These are phyloP conservation scores for Backusella mclennaniae DNA, from an alignment of 192 early-diverging fungal genomes.

Conservation along the genomic window DNA sequence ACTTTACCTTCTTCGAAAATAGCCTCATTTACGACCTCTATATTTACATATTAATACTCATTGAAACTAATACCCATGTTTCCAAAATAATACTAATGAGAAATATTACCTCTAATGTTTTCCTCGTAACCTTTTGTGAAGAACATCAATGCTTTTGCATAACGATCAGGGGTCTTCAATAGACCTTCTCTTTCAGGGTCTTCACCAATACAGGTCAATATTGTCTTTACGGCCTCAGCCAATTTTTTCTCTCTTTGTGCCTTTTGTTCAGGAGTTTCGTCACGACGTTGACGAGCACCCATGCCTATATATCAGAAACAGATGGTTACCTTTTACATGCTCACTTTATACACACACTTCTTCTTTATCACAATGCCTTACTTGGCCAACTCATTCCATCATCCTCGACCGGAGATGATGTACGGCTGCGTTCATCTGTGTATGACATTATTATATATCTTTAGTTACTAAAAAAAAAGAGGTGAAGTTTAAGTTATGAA, in stretches of 20 bases:
- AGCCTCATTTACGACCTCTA: conserved; percentile 90
- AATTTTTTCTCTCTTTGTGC: conserved; percentile 73
- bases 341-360: background rate
- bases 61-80: background rate
- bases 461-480: background rate
- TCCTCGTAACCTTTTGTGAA: conserved; percentile 99
- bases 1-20: conserved; percentile 88
- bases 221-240: conserved; percentile 79
- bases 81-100: background rate
- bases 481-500: conserved; percentile 4
- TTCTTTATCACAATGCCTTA: conserved; percentile 33
- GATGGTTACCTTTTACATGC: background rate
- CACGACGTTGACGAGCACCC: conserved; percentile 75
- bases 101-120: conserved; percentile 62
- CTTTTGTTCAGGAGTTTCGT: conserved; percentile 76
- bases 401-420: conserved; percentile 53
- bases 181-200: conserved; percentile 93
- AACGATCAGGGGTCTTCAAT: conserved; percentile 92
- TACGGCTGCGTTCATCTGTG: background rate
- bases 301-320: conserved; percentile 55
- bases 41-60: background rate
- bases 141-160: conserved; percentile 97
- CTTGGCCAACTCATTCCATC: conserved; percentile 83
- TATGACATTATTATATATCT: conserved; percentile 14
- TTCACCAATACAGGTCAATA: conserved; percentile 93